Percentiles rank a stretch among this genome's conserved stretches.
phyloP scores from a whole-genome alignment of 2,329 filamentous ascomycete species.

The Orbilia quercus region DNA sequence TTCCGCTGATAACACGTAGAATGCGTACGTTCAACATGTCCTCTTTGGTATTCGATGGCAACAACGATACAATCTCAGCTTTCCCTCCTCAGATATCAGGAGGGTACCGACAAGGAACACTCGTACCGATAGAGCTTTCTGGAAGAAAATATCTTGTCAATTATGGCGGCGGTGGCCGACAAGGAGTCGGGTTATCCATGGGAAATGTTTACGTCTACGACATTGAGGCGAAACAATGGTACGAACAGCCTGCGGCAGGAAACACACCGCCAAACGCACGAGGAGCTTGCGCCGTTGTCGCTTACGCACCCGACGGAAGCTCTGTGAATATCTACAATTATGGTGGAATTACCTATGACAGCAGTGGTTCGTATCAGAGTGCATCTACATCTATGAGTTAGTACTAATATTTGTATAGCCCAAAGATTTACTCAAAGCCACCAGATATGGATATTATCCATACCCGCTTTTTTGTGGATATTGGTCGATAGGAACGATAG shows the following conservation, averaged over 20 bases:
- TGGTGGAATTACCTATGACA: conserved; percentile 36
- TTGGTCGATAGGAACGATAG: conserved; percentile 37
- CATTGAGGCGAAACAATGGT: conserved; percentile 34
- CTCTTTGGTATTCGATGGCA: conserved; percentile 25
- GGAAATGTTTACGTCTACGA: conserved; percentile 45
- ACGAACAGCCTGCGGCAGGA: conserved; percentile 35
- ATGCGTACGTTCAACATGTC: conserved; percentile 47
- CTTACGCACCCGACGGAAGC: conserved; percentile 37
- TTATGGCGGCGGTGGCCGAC: conserved; percentile 39
- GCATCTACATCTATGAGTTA: too few species aligned
- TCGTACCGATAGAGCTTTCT: conserved; percentile 36
- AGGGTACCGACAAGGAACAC: conserved; percentile 42
- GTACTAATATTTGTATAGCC: conserved; percentile 7
- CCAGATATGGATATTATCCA: conserved; percentile 46
- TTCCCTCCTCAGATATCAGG: conserved; percentile 29
- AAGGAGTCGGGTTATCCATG: conserved; percentile 24
- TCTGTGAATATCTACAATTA: conserved; percentile 51
- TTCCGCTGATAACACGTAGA: conserved; percentile 1
- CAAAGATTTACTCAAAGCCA: conserved; percentile 28
- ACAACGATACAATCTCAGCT: conserved; percentile 20
- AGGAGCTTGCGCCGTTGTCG: conserved; percentile 34
- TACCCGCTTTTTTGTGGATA: conserved; percentile 50
- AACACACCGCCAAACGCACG: conserved; percentile 28
- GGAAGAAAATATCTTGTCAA: conserved; percentile 50
- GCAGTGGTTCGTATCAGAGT: conserved; percentile 14